Evolutionary conservation across 306 rosid species (phyloP), one percentile per base, ranked within the genome.

Genomic region (Quercus aquifolioides): DNA sequence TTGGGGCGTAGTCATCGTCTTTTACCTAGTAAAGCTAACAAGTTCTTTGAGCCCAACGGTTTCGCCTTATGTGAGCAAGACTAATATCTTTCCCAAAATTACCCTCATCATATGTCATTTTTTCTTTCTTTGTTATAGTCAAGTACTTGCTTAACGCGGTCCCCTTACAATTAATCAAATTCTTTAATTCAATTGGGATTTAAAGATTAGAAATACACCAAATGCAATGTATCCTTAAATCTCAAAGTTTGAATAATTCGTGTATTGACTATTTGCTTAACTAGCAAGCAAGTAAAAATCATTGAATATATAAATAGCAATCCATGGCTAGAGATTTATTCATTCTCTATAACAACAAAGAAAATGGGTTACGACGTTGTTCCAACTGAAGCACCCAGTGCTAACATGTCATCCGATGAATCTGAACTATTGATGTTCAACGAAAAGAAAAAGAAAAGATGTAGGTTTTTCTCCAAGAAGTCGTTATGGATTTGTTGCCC

Each of bases 401-500:
- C 43, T 13, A 63, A 63, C 17, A 63, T 17, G 6, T 13, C 71
- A 14, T 33, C 18, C 55, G 13, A 2, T 4, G 15, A 69, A 52
- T 77, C 43, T 33, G 7, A 33, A 33, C 2, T 5, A 55, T 51
- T 76, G 49, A 17, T 15, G 18, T 60, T 12, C 67, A 64, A 55
- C 6, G 6, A 71, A 13, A 64, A 35, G 12, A 54, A 75, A 68
- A 77, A 69, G 56, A 82, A 77, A 35, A 77, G 64, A 33, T 17
- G 68, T 11, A 23, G 54, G 30, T 5, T 11, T 70, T 55, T 38
- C 10, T 26, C 8, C 20, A 79, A 25, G 46, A 71, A 49, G 19
- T 18, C 49, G 14, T 52, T 74, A 5, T 68, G 84, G 75, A 17
- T 86, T 58, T 86, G 84, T 18, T 83, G 56, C 80, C 80, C 85